Evolutionary conservation across 2,329 filamentous ascomycete genomes (phyloP).

Genomic region (Trichoderma cornu-damae): DNA sequence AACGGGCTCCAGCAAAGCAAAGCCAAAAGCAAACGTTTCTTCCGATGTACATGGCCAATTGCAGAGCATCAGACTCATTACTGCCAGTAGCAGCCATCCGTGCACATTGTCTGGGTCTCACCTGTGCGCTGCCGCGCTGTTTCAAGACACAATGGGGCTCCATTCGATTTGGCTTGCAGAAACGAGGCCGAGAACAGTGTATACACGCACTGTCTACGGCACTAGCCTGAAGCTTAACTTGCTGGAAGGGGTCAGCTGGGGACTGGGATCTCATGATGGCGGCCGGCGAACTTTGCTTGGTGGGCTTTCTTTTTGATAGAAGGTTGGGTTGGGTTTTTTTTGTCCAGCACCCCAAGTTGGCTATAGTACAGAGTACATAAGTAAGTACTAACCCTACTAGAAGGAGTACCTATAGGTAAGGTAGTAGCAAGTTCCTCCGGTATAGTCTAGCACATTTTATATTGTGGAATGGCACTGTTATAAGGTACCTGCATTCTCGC

Average conservation of each 20-base stretch:
- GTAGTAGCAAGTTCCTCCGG: too few species aligned
- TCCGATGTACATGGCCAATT: not conserved
- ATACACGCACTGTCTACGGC: not conserved
- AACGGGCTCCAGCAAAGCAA: not conserved
- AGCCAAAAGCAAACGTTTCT: too few species aligned
- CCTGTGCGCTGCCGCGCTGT: slow-evolving; percentile 6
- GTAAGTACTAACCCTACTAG: too few species aligned
- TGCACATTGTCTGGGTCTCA: slow-evolving; percentile 8
- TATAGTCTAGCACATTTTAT: too few species aligned
- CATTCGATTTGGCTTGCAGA: not conserved
- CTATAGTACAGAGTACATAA: too few species aligned
- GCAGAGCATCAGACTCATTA: not conserved
- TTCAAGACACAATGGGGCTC: slow-evolving; percentile 14
- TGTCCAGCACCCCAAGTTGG: too few species aligned
- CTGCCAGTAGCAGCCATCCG: not conserved
- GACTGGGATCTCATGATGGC: slow-evolving; percentile 1
- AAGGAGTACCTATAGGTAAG: too few species aligned
- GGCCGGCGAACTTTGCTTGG: not conserved
- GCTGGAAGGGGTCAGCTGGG: slow-evolving; percentile 10
- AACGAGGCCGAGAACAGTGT: not conserved
- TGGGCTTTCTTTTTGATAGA: too few species aligned
- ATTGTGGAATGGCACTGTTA: not conserved
- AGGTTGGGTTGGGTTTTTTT: too few species aligned
- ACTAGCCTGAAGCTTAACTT: not conserved
- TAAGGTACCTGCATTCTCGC: too few species aligned